Conservation (phyloP, 768 basidiomycete genomes). For the Serendipita vermifera region DNA sequence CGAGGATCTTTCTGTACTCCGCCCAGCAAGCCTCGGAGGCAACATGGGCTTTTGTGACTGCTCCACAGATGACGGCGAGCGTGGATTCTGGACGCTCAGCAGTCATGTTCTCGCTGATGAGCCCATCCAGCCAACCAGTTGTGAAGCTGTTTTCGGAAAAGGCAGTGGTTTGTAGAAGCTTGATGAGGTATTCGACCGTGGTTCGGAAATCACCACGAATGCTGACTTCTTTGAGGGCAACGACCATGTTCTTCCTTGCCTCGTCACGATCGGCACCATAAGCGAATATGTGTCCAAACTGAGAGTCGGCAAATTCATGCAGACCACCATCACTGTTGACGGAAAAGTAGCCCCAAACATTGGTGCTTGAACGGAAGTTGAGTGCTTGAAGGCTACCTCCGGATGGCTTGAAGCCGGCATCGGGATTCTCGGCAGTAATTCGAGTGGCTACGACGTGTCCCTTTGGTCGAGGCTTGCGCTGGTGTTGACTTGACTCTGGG, state of each 20-base stretch:
- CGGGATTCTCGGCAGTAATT: conserved; percentile 98
- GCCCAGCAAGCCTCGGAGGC: conserved; percentile 78
- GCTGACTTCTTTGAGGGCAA: conserved; percentile 93
- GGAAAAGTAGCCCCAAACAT: conserved; percentile 99
- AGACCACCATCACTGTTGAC: conserved; percentile 90
- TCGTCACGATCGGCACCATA: conserved; percentile 94
- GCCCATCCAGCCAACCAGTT: conserved; percentile 94
- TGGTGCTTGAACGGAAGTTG: conserved; percentile 97
- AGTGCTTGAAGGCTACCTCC: conserved; percentile 95
- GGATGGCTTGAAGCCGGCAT: conserved; percentile 98
- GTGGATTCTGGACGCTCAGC: conserved; percentile 90
- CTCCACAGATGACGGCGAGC: conserved; percentile 90
- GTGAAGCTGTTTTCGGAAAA: conserved; percentile 97
- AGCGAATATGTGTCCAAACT: conserved; percentile 98
- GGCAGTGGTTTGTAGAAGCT: conserved; percentile 85
- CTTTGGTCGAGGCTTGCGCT: conserved; percentile 92
- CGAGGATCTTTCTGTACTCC: conserved; percentile 89
- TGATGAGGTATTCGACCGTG: conserved; percentile 98
- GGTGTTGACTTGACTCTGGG: conserved; percentile 74
- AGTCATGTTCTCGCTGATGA: conserved; percentile 94
- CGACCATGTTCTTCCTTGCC: conserved; percentile 98
- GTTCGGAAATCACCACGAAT: conserved; percentile 98
- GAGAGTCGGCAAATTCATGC: conserved; percentile 98
- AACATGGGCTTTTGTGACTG: conserved; percentile 88
- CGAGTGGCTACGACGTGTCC: conserved; percentile 98